These are phyloP conservation scores for Euphorbia pulcherrima DNA, from an alignment of 345 rosid species.

Conservation along the genomic window DNA sequence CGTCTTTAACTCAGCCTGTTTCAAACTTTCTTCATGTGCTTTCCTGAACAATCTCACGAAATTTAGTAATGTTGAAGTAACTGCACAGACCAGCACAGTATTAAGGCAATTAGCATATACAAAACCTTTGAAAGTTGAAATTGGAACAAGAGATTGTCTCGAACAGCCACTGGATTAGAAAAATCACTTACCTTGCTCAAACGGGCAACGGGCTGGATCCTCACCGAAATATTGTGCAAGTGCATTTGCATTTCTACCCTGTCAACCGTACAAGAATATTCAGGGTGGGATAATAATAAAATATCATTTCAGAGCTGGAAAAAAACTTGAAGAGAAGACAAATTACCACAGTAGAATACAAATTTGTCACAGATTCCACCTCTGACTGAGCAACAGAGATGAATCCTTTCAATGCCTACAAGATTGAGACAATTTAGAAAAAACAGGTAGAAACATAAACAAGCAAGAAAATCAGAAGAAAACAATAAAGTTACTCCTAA, in stretches of 20 bases:
- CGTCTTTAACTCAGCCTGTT: slow-evolving; percentile 66
- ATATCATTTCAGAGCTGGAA: not conserved
- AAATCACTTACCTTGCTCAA: slow-evolving; percentile 79
- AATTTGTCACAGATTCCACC: slow-evolving; percentile 67
- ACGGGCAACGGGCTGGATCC: slow-evolving; percentile 93
- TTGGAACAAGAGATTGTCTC: not conserved
- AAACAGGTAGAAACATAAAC: not conserved
- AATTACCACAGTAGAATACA: slow-evolving; percentile 83
- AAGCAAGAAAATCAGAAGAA: not conserved
- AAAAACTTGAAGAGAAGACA: not conserved
- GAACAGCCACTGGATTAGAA: not conserved
- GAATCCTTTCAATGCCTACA: slow-evolving; percentile 76
- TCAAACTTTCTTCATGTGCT: slow-evolving; percentile 91
- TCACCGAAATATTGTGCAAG: slow-evolving; percentile 91
- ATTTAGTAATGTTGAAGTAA: slow-evolving; percentile 74
- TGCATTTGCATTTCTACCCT: slow-evolving; percentile 99
- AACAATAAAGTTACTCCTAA: not conserved
- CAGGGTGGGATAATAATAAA: slow-evolving; percentile 7
- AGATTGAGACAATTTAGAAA: not conserved
- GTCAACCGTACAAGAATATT: slow-evolving; percentile 27
- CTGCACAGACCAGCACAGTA: slow-evolving; percentile 43
- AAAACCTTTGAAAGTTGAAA: not conserved
- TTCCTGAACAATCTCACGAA: slow-evolving; percentile 80
- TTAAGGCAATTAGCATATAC: not conserved
- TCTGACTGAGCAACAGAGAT: slow-evolving; percentile 70